Evolutionary conservation across 352 stramenopile species (phyloP).

Genomic region (Phytophthora boehmeriae): DNA sequence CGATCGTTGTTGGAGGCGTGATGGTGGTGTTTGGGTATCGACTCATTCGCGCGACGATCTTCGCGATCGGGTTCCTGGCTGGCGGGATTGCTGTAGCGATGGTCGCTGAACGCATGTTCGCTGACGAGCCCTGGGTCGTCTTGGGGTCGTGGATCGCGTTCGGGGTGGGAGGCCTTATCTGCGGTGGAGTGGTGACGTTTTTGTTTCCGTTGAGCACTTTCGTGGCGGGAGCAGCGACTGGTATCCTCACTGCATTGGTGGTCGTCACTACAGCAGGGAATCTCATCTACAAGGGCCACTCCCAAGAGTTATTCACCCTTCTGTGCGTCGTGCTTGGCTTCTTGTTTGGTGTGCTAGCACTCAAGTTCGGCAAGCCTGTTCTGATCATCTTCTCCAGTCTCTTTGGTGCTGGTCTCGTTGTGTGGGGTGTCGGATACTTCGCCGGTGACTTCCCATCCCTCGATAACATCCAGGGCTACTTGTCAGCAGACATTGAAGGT

Average conservation of each 20-base stretch:
- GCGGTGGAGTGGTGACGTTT: constrained; percentile 38
- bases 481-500: constrained; percentile 26
- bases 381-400: constrained; percentile 50
- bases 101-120: constrained; percentile 35
- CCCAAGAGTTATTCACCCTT: constrained; percentile 43
- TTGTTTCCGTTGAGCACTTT: constrained; percentile 56
- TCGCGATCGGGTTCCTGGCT: constrained; percentile 47
- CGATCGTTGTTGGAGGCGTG: constrained; percentile 46
- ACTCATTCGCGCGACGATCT: constrained; percentile 54
- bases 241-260: constrained; percentile 46
- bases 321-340: constrained; percentile 40
- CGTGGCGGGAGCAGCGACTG: constrained; percentile 43
- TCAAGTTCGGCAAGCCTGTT: constrained; percentile 53
- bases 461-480: constrained; percentile 42
- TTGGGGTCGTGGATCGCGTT: constrained; percentile 61
- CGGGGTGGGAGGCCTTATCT: constrained; percentile 43
- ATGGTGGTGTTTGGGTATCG: constrained; percentile 57
- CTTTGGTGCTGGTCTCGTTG: constrained; percentile 41
- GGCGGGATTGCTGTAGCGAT: constrained; percentile 43
- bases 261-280: constrained; percentile 50
- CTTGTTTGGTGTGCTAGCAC: constrained; percentile 32
- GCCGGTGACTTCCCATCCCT: constrained; percentile 45
- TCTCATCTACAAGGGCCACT: constrained; percentile 45
- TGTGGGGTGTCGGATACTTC: constrained; percentile 60
- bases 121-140: constrained; percentile 41